Conservation (phyloP, 2,329 filamentous ascomycete genomes). For the Ophiosphaerella herpotricha region DNA sequence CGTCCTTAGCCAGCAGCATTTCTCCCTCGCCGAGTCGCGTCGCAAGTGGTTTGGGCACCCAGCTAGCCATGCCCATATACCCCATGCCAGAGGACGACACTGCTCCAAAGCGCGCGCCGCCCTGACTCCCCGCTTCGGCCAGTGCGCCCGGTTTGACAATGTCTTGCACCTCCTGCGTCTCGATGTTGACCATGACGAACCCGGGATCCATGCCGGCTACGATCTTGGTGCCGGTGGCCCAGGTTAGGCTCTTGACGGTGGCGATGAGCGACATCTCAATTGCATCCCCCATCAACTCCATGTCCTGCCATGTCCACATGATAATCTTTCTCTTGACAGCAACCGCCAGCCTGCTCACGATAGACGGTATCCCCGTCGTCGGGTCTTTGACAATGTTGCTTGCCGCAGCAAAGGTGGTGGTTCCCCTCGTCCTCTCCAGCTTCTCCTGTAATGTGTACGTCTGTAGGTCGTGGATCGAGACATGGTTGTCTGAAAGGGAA, state of each 20-base stretch:
- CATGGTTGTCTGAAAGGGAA: slow-evolving; percentile 85
- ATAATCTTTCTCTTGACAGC: slow-evolving; percentile 89
- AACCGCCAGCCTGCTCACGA: slow-evolving; percentile 88
- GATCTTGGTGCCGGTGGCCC: slow-evolving; percentile 84
- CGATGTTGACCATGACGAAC: slow-evolving; percentile 86
- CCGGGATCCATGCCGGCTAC: slow-evolving; percentile 90
- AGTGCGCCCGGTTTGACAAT: slow-evolving; percentile 77
- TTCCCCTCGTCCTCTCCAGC: slow-evolving; percentile 82
- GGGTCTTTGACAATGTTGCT: slow-evolving; percentile 93
- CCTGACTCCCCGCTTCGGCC: slow-evolving; percentile 66
- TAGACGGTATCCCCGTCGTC: slow-evolving; percentile 84
- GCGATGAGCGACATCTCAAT: slow-evolving; percentile 80
- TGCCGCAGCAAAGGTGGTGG: slow-evolving; percentile 87
- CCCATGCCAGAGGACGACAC: slow-evolving; percentile 88
- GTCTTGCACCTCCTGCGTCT: slow-evolving; percentile 73
- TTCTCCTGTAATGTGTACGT: slow-evolving; percentile 82
- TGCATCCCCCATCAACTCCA: slow-evolving; percentile 77
- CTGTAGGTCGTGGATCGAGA: slow-evolving; percentile 88
- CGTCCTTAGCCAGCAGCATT: slow-evolving; percentile 93
- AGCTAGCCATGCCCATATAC: slow-evolving; percentile 92
- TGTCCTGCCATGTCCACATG: slow-evolving; percentile 95
- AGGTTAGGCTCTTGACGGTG: slow-evolving; percentile 84
- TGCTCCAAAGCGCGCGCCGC: slow-evolving; percentile 77
- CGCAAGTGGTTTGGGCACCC: slow-evolving; percentile 87
- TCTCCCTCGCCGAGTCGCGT: slow-evolving; percentile 81